Percentiles rank a stretch among this genome's conserved stretches.
Conservation (phyloP, 371 early-diverging fungal species). For the Batkoa obscura region DNA sequence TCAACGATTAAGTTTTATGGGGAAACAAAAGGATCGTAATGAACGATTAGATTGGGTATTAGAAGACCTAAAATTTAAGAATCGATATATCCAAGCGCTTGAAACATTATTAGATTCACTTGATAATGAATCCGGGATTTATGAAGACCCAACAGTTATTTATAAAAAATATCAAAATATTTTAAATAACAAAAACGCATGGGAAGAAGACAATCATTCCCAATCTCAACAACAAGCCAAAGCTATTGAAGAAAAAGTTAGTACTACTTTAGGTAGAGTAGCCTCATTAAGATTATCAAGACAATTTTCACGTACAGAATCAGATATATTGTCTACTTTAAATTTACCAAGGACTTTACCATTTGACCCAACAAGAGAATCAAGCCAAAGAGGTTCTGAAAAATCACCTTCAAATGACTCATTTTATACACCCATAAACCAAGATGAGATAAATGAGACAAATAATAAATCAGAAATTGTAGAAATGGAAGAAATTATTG, state of each 20-base stretch:
- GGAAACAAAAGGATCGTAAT: not conserved
- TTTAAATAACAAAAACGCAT: not conserved
- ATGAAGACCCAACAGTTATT: not conserved
- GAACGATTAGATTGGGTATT: not conserved
- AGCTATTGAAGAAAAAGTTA: constrained; percentile 2
- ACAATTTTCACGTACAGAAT: not conserved
- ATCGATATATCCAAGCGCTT: not conserved
- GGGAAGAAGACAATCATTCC: not conserved
- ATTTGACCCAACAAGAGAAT: not conserved
- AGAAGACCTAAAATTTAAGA: constrained; percentile 2
- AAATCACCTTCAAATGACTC: constrained; percentile 8
- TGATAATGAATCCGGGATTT: not conserved
- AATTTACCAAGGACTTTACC: not conserved
- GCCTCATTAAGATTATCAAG: not conserved
- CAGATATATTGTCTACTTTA: not conserved
- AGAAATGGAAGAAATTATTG: constrained; percentile 17
- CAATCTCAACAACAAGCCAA: not conserved
- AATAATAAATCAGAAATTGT: constrained; percentile 18
- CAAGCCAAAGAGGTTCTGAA: constrained; percentile 16
- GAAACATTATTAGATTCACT: not conserved
- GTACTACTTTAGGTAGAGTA: not conserved
- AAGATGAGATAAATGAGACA: constrained; percentile 14
- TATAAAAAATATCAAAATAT: not conserved
- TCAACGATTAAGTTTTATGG: not conserved
- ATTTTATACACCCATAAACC: constrained; percentile 10